These are phyloP conservation scores for Jatropha curcas DNA, from an alignment of 345 rosid genomes.

Conservation along the genomic window DNA sequence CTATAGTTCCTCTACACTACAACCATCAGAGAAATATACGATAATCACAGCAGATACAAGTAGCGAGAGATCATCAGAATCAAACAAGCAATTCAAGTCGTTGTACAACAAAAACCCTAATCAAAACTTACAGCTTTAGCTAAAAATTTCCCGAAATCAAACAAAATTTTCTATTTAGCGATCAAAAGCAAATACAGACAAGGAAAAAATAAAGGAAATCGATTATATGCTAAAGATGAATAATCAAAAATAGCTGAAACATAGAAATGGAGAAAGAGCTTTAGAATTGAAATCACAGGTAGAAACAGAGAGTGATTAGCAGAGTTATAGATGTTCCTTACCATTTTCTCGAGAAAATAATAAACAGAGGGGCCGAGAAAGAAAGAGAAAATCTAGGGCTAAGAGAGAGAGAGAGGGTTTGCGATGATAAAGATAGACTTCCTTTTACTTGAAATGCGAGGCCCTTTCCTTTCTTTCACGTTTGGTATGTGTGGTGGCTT, in stretches of 20 bases:
- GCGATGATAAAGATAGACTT: no score
- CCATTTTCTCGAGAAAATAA: constrained; percentile 37
- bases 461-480: not conserved
- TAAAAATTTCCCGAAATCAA: not conserved
- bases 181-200: constrained; percentile 12
- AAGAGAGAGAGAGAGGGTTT: not conserved
- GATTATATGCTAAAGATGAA: not conserved
- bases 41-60: not conserved
- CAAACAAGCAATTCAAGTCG: constrained; percentile 6
- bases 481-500: constrained; percentile 12
- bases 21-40: not conserved
- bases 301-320: not conserved
- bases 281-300: not conserved
- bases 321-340: constrained; percentile 17
- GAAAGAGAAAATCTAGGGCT: constrained; percentile 46
- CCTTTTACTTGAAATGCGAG: not conserved
- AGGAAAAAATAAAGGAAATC: no score
- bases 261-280: not conserved
- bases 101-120: not conserved
- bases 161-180: not conserved
- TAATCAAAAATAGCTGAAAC: not conserved
- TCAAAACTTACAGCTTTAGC: not conserved
- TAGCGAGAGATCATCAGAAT: not conserved
- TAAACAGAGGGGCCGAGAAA: constrained; percentile 23
- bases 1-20: not conserved